Percentiles rank a stretch among this genome's conserved stretches.
These are phyloP conservation scores for Tuber melanosporum DNA, from an alignment of 495 filamentous ascomycete species.

Conservation along the genomic window DNA sequence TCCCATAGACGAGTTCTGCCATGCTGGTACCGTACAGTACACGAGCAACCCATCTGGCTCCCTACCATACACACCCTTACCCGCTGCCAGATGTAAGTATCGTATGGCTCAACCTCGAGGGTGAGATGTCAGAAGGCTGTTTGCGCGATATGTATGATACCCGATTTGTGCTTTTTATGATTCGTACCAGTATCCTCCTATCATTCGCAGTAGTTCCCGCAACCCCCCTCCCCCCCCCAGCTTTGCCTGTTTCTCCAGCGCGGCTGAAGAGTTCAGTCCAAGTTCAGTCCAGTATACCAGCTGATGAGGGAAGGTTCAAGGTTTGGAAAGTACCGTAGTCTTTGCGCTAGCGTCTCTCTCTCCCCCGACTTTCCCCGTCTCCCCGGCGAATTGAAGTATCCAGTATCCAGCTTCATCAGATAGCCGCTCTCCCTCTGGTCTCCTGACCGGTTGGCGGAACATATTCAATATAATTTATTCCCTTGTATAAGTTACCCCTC, in stretches of 20 bases:
- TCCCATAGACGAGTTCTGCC: neutral
- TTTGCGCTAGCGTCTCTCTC: neutral
- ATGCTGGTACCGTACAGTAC: neutral
- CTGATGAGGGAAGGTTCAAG: neutral
- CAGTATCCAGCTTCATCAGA: neutral
- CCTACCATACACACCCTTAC: neutral
- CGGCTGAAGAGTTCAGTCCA: neutral
- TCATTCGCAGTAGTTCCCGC: neutral
- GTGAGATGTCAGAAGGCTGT: neutral
- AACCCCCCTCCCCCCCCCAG: neutral
- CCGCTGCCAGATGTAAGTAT: neutral
- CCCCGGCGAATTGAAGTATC: neutral
- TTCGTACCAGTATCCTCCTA: neutral
- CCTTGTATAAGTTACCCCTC: neutral
- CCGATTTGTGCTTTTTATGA: neutral
- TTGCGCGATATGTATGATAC: neutral
- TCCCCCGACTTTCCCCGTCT: neutral
- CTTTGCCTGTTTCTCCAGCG: neutral
- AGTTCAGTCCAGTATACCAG: neutral
- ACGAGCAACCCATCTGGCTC: neutral
- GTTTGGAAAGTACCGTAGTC: neutral
- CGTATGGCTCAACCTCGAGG: neutral
- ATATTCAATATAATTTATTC: too few relatives aligned
- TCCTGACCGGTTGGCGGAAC: neutral
- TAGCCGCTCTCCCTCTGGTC: neutral